Evolutionary conservation across 2,329 filamentous ascomycete species (phyloP), one percentile per base, ranked within the genome.

Genomic region (Nemania diffusa): DNA sequence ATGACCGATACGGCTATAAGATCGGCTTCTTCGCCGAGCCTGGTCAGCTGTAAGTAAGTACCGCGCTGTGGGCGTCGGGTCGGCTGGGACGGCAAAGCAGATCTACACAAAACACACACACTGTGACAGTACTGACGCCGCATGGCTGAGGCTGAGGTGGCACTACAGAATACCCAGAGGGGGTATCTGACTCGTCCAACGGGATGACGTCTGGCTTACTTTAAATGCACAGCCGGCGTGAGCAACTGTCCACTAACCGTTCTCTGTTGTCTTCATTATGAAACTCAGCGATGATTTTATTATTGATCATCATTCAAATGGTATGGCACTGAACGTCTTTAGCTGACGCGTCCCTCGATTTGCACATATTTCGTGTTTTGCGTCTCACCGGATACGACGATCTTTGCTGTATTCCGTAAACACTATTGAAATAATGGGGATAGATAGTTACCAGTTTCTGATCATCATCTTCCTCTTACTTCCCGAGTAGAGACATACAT

Each of bases 51-150:
- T n/a, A n/a, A 32, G 9, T 32, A 32, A n/a, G n/a, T 9, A 32
- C 29, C 5, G 29, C 29, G 29, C 9, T 32, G 29, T 32, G 9
- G 5, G 5, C 9, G 15, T 40, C 37, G 11, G 26, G 32, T 56
- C 62, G 62, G 62, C 22, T 56, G 27, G 57, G 13, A 44, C 62
- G 62, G 62, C 62, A 65, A 26, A 15, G 11, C 29, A 17, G 55
- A 58, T 42, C n/a, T 56, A 26, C 59, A 11, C 6, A 20, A 42
- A 34, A 34, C n/a, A 42, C 26, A 24, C 29, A 44, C 53, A 57
- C 61, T 37, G 34, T 64, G 26, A 20, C 20, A 17, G 42, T 58
- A 9, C 27, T n/a, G 5, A 34, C 37, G 29, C 17, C 17, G 37
- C 6, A n/a, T 58, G 32, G 57, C 32, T 50, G 56, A 37, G 22